Evolutionary conservation across 148 eudicot species (phyloP), one percentile per base, ranked within the genome.

Genomic region (Mesembryanthemum crystallinum): DNA sequence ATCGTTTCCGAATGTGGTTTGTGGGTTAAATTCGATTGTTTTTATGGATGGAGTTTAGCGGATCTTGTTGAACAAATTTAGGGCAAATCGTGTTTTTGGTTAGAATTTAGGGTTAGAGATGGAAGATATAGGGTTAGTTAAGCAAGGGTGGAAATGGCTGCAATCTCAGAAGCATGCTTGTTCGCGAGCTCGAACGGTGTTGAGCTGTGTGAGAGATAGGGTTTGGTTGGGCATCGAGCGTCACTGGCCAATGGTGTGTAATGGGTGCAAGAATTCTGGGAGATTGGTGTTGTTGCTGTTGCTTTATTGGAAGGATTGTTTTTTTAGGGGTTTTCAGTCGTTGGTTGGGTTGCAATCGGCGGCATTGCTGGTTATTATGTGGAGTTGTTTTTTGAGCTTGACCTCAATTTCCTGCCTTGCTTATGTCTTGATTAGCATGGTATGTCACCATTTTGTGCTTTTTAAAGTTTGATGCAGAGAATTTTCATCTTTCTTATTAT

Each of bases 331-430:
- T 37, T 82, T 80, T 64, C 74, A 54, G 68, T 95, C 98, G 0
- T 74, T 89, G 62, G 30, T 85, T 20, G 84, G 78, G 71, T 74
- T 95, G 73, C 89, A 92, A 72, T 90, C 97, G 0, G 94, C 87
- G 0, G 97, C 98, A 21, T 79, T 95, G 91, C 82, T 95, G 43
- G 86, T 95, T 73, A 88, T 95, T 24, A 88, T 95, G 96, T 95
- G 98, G 98, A 86, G 98, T 77, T 92, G 92, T 82, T 95, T 95
- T 71, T 87, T 95, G 67, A 92, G 98, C 85, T 89, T 92, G 92
- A 95, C 98, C 9, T 95, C 98, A 14, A 77, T 92, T 77, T 90
- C 96, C n/a, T 92, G 97, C 86, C 86, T 95, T 55, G 66, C 86
- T 76, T 95, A 92, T 80, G 87, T 90, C 61, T 87, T 95, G 76